Evolutionary conservation across 1,284 basidiomycete genomes (phyloP), one percentile per base, ranked within the genome.

Genomic region (Marasmius sp.): DNA sequence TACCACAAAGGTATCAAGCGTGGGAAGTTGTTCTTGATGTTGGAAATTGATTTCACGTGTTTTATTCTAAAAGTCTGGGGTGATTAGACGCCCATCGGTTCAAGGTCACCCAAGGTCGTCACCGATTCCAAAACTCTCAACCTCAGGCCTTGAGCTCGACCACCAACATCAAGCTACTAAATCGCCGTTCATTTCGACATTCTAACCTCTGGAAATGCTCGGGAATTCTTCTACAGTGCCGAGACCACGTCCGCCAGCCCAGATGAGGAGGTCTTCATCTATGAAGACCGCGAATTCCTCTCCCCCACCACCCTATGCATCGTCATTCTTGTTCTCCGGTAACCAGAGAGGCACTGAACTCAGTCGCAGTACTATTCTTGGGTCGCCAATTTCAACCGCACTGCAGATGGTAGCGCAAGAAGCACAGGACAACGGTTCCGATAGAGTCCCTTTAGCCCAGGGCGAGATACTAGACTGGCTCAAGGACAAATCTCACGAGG

Each of bases 401-500:
- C 69, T 70, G 45, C 68, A 73, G 50, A 64, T 64, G 59, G 65
- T 75, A 56, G 71, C 65, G 10, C 70, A 69, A 65, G 62, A 69
- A 65, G 45, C 69, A 67, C 65, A 64, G 64, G 59, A 20, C 14
- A 37, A 12, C 37, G 20, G 52, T n/a, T 36, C 52, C n/a, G 16
- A 54, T 54, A 37, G 33, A 14, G 18, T 18, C n/a, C 52, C 52
- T 38, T 70, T 37, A 64, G 64, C 22, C 57, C 37, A 45, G n/a
- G 58, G 58, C 12, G 70, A 74, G 60, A 71, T 76, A 49, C 68
- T 73, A 64, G 82, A 78, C 51, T 85, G 84, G 78, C 77, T 87
- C 71, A 81, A 81, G 64, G 86, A 86, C 63, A 81, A 78, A 68
- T 91, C 88, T n/a, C 79, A 85, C 47, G 88, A 88, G 64, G 91